Conservation (phyloP, 495 filamentous ascomycete species). For the Usnea hakonensis region DNA sequence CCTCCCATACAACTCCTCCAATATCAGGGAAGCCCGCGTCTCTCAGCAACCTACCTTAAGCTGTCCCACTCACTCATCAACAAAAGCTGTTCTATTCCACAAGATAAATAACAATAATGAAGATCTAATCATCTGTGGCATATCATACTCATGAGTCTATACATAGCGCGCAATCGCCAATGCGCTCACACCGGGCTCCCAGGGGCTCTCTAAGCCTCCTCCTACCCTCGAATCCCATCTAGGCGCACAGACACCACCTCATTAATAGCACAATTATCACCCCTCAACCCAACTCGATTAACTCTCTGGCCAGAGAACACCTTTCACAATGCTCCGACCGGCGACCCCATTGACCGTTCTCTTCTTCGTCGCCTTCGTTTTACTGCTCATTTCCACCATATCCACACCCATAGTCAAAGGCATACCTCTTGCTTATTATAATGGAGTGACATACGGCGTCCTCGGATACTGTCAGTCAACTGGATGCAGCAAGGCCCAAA, state of each 20-base stretch:
- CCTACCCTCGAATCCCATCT: slow-evolving; percentile 5
- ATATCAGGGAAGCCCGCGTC: slow-evolving; percentile 7
- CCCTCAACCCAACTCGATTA: neutral
- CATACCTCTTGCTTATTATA: slow-evolving; percentile 72
- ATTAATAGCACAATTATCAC: neutral
- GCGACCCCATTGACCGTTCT: slow-evolving; percentile 86
- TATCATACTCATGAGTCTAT: neutral
- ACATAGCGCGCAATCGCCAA: neutral
- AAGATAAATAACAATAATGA: neutral
- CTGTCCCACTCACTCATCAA: neutral
- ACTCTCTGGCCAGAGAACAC: neutral
- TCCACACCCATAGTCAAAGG: slow-evolving; percentile 86
- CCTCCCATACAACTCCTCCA: too few relatives aligned
- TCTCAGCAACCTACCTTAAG: neutral
- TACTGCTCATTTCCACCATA: slow-evolving; percentile 78
- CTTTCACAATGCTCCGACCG: slow-evolving; percentile 62
- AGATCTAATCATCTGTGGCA: neutral
- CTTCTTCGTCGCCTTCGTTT: slow-evolving; percentile 74
- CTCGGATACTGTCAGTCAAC: slow-evolving; percentile 74
- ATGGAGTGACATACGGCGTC: slow-evolving; percentile 78
- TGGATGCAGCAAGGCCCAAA: slow-evolving; percentile 60
- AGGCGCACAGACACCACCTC: neutral
- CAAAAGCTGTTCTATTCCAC: neutral
- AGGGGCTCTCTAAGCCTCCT: slow-evolving; percentile 7
- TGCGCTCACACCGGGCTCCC: slow-evolving; percentile 10